phyloP scores from a whole-genome alignment of 2,329 filamentous ascomycete species.

The Didymella exigua region DNA sequence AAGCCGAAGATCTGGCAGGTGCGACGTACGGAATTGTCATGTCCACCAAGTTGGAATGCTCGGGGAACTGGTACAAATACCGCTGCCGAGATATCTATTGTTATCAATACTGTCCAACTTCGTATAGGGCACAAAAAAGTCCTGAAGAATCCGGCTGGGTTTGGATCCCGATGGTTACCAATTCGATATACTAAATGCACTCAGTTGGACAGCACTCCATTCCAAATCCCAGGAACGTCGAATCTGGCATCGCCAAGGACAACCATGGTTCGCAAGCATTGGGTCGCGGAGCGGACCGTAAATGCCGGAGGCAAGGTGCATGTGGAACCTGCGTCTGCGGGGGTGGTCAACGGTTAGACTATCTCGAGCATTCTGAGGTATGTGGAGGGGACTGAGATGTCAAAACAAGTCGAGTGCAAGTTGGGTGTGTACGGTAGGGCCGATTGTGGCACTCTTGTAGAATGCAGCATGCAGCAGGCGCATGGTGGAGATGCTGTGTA shows the following conservation, averaged over 20 bases:
- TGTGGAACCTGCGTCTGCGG: neutral
- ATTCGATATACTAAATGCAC: neutral
- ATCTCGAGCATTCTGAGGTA: neutral
- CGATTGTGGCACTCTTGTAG: neutral
- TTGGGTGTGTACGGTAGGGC: slow-evolving; percentile 1
- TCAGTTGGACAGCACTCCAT: neutral
- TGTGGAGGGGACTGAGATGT: neutral
- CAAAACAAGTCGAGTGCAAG: neutral
- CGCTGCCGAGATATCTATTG: neutral
- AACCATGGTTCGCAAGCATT: slow-evolving; percentile 1
- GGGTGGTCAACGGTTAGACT: neutral
- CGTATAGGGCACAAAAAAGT: neutral
- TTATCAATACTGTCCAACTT: neutral
- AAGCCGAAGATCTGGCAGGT: neutral
- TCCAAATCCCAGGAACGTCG: neutral
- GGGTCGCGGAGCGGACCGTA: neutral
- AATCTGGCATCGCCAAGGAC: slow-evolving; percentile 3
- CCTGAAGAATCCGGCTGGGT: neutral
- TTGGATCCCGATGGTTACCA: neutral
- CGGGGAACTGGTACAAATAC: neutral
- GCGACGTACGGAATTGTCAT: neutral
- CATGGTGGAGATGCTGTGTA: slow-evolving; percentile 1
- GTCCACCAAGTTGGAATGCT: neutral
- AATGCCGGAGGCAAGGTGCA: neutral
- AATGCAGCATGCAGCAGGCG: neutral